A percentile compares a stretch with the other conserved stretches of the same genome.
Conservation (phyloP, 1,139 yeast species). For the Spencermartinsiella ligniputridi region DNA sequence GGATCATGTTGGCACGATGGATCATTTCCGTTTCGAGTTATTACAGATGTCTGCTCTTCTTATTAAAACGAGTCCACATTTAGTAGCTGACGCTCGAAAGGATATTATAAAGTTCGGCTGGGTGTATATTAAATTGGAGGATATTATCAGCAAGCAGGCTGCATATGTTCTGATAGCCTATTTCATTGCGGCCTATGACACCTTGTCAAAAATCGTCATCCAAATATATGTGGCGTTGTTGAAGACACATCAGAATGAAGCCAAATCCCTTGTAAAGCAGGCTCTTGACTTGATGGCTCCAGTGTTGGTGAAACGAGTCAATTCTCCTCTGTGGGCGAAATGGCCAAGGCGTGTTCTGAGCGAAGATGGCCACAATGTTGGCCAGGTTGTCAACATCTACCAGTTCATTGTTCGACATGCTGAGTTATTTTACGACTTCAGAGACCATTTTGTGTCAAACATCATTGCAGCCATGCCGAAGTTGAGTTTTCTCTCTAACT, state of each 20-base stretch:
- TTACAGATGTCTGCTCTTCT: conserved; percentile 77
- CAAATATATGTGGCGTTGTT: conserved; percentile 89
- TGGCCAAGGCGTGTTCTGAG: conserved; percentile 93
- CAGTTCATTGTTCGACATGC: conserved; percentile 87
- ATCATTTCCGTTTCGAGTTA: conserved; percentile 69
- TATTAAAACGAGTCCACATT: conserved; percentile 62
- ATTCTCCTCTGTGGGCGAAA: conserved; percentile 77
- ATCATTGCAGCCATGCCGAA: conserved; percentile 96
- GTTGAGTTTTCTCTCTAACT: conserved; percentile 72
- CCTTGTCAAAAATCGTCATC: conserved; percentile 82
- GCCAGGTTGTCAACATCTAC: conserved; percentile 82
- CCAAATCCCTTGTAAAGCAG: conserved; percentile 76
- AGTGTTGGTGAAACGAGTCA: conserved; percentile 69
- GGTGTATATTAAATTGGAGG: conserved; percentile 89
- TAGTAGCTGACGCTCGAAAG: conserved; percentile 63
- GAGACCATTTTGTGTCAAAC: conserved; percentile 85
- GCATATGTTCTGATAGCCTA: conserved; percentile 87
- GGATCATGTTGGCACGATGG: conserved; percentile 66
- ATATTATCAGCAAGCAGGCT: conserved; percentile 82
- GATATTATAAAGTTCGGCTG: conserved; percentile 92
- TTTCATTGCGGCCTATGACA: conserved; percentile 84
- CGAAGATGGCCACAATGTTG: conserved; percentile 81
- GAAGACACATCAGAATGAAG: conserved; percentile 81
- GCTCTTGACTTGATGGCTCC: conserved; percentile 90
- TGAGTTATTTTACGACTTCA: conserved; percentile 74